Evolutionary conservation across 495 filamentous ascomycete genomes (phyloP).

Genomic region (Pseudomonodictys pantanalensis): DNA sequence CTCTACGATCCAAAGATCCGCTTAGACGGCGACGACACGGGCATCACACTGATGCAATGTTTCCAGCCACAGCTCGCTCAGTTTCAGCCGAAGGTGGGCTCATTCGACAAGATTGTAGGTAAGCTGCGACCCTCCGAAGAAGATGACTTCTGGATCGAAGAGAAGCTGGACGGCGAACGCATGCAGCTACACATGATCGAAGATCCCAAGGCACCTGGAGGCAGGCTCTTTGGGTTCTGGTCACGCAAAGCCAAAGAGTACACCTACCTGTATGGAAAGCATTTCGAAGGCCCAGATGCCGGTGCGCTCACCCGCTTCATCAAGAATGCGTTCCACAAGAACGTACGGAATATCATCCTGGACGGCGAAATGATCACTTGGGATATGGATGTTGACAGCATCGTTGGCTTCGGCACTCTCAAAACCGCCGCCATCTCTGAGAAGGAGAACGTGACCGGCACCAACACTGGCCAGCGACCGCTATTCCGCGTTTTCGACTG

Average conservation of each 20-base stretch:
- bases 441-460: slow-evolving; percentile 72
- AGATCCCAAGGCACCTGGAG: slow-evolving; percentile 64
- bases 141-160: slow-evolving; percentile 91
- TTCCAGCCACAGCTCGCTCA: slow-evolving; percentile 96
- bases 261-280: slow-evolving; percentile 84
- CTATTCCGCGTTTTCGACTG: slow-evolving; percentile 88
- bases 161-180: slow-evolving; percentile 94
- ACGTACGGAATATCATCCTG: slow-evolving; percentile 81
- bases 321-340: slow-evolving; percentile 69
- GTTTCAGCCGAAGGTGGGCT: slow-evolving; percentile 75
- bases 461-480: slow-evolving; percentile 63
- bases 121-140: slow-evolving; percentile 68
- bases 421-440: slow-evolving; percentile 86
- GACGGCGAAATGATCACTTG: slow-evolving; percentile 99
- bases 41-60: slow-evolving; percentile 84
- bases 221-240: slow-evolving; percentile 82
- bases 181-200: slow-evolving; percentile 94
- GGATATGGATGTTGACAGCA: slow-evolving; percentile 82
- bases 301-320: slow-evolving; percentile 79
- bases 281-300: slow-evolving; percentile 73
- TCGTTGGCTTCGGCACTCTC: slow-evolving; percentile 86
- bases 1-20: slow-evolving; percentile 72
- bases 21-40: slow-evolving; percentile 71
- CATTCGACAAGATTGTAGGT: slow-evolving; percentile 76
- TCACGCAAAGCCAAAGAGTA: slow-evolving; percentile 96